Evolutionary conservation across 1,139 yeast species (phyloP), one percentile per base, ranked within the genome.

Genomic region (Suhomyces maxii): DNA sequence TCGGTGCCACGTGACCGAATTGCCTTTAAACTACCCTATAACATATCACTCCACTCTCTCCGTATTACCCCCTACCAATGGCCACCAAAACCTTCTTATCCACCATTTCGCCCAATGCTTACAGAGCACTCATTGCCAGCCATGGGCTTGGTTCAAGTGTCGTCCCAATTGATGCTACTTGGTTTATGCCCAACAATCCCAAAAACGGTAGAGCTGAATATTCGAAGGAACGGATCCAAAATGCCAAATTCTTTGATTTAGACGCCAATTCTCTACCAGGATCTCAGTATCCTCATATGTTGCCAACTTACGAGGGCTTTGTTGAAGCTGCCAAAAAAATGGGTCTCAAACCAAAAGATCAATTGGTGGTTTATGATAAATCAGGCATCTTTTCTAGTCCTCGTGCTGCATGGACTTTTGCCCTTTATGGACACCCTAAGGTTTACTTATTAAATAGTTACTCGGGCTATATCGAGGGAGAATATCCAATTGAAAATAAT

Each of bases 371-470:
- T 8, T 93, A 93, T 63, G 99, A 93, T 64, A 82, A 83, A 53
- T 77, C 79, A 37, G 96, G 96, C 1, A 82, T 87, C 52, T 89
- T 91, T 65, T 84, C 95, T 36, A 82, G 91, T 6, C 97, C 98
- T 32, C 75, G 99, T 53, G 95, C 87, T 26, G 91, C 91, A 0
- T 93, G 97, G 97, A 89, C 90, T 57, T 77, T 91, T 57, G 73
- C 83, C 28, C 72, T 86, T 4, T 88, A 85, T 64, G 95, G 95
- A 6, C 97, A 90, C 63, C 65, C 72, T 2, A 68, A 73, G 41
- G 86, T 90, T 9, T 77, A 73, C 54, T 64, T 91, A 45, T 75
- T 93, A 55, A 87, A 91, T 67, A 86, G 85, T 52, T 91, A 72
- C 59, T 76, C 78, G 7, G 64, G 65, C 23, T 90, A 86, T 55